A percentile compares a stretch with the other conserved stretches of the same genome.
These are phyloP conservation scores for Cytospora schulzeri DNA, from an alignment of 2,329 filamentous ascomycete species.

Conservation along the genomic window DNA sequence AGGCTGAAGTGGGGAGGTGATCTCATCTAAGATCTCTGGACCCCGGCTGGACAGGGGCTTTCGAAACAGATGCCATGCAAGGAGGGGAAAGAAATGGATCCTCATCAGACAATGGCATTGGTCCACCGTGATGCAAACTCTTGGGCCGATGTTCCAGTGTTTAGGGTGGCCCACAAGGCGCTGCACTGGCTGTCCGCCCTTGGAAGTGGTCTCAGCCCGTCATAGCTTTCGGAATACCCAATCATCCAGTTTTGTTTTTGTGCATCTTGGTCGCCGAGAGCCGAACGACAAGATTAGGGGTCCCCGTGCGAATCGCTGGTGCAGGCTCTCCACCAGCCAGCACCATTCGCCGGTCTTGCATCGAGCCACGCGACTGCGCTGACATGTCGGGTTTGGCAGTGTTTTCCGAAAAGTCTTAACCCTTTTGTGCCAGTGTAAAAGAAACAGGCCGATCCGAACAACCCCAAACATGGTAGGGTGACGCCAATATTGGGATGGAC, in stretches of 20 bases:
- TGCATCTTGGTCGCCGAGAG: background rate
- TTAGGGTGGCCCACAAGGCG: constrained; percentile 17
- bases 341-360: background rate
- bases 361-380: background rate
- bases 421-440: background rate
- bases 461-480: background rate
- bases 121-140: constrained; percentile 23
- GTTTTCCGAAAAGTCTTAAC: background rate
- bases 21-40: constrained; percentile 22
- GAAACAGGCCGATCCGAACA: background rate
- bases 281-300: background rate
- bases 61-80: constrained; percentile 7
- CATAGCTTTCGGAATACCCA: background rate
- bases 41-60: constrained; percentile 13
- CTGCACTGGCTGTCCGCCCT: constrained; percentile 18
- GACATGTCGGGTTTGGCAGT: background rate
- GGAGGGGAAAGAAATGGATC: constrained; percentile 16
- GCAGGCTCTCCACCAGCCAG: background rate
- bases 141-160: constrained; percentile 5
- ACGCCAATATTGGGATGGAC: background rate
- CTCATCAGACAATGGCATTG: constrained; percentile 20
- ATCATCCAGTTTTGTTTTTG: background rate
- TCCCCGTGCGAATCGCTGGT: background rate
- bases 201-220: background rate
- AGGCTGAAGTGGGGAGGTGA: constrained; percentile 26